A percentile compares a stretch with the other conserved stretches of the same genome.
Evolutionary conservation across 1,284 basidiomycete species (phyloP).

Genomic region (Volvariella surrecta): DNA sequence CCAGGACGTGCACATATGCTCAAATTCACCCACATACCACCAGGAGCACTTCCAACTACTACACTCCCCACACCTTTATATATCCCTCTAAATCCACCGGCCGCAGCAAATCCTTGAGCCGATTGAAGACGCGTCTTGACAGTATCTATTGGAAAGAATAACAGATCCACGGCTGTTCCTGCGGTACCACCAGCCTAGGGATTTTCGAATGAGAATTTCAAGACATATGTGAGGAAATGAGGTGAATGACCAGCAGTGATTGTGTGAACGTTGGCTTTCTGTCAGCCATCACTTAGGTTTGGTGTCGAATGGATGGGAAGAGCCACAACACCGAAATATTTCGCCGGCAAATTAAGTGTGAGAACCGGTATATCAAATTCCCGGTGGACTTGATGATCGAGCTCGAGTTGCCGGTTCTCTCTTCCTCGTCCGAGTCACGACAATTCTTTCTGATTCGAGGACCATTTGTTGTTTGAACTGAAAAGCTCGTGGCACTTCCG

Average conservation of each 20-base stretch:
- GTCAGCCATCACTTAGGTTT: no score
- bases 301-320: no score
- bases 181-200: constrained; percentile 77
- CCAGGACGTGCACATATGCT: background rate
- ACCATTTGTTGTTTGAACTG: no score
- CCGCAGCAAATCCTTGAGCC: constrained; percentile 74
- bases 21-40: constrained; percentile 47
- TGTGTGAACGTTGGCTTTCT: constrained; percentile 26
- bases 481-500: no score
- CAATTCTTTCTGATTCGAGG: no score
- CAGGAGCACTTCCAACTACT: constrained; percentile 91
- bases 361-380: no score
- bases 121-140: constrained; percentile 94
- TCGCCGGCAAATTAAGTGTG: no score
- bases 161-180: constrained; percentile 86
- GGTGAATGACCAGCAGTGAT: constrained; percentile 26
- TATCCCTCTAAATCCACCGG: constrained; percentile 88
- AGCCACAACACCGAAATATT: no score
- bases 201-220: background rate
- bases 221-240: background rate
- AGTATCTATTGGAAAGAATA: constrained; percentile 97
- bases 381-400: no score
- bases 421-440: no score
- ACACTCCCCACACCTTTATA: constrained; percentile 96
- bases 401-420: no score